Evolutionary conservation across 257 asterid species (phyloP).

Genomic region (Solanum sitiens): DNA sequence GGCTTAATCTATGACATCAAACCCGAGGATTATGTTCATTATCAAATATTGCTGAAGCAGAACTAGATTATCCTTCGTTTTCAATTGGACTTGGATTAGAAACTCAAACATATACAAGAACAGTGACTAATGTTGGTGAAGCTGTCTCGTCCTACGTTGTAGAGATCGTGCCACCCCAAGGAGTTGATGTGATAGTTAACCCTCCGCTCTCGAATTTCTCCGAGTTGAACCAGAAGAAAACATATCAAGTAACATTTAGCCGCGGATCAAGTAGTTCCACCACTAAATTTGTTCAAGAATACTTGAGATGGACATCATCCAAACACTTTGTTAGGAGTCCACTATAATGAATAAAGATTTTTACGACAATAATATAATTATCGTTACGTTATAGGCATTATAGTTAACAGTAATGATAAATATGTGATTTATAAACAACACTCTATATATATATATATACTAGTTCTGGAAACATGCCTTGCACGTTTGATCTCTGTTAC

Average conservation of each 20-base stretch:
- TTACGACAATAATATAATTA: no score
- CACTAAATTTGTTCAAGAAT: not conserved
- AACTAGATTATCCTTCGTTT: not conserved
- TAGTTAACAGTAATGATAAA: no score
- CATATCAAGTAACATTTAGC: not conserved
- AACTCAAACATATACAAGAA: not conserved
- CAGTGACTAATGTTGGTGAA: not conserved
- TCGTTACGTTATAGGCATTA: no score
- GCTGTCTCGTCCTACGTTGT: not conserved
- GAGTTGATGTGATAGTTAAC: not conserved
- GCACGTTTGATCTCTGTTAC: no score
- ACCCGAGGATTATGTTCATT: not conserved
- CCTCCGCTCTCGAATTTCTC: not conserved
- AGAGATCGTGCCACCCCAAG: not conserved
- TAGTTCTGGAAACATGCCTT: no score
- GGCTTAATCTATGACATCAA: constrained; percentile 8
- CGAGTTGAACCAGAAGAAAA: not conserved
- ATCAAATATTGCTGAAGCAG: not conserved
- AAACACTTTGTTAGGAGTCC: constrained; percentile 10
- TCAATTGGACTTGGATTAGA: not conserved
- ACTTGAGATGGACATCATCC: constrained; percentile 7
- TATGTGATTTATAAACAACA: no score
- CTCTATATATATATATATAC: no score
- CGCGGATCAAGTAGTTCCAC: not conserved
- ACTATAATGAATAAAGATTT: no score